A percentile compares a stretch with the other conserved stretches of the same genome.
phyloP scores from a whole-genome alignment of 2,329 filamentous ascomycete genomes.

The Penicillium sp. region DNA sequence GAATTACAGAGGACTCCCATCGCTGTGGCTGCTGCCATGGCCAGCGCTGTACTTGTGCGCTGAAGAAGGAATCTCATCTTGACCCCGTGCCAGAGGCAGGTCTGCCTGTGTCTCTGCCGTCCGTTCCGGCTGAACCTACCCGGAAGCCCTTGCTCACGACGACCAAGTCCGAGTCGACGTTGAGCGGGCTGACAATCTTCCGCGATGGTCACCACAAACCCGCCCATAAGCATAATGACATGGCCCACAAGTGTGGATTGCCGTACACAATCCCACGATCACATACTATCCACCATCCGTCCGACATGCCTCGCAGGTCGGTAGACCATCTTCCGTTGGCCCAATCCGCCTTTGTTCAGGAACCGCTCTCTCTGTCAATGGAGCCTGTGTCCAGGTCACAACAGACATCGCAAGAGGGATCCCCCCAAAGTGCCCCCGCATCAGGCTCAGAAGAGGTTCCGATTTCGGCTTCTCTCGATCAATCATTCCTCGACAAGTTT shows the following conservation, averaged over 20 bases:
- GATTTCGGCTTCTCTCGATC: conserved; percentile 29
- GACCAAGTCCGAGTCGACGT: conserved; percentile 59
- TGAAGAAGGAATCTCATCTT: conserved; percentile 58
- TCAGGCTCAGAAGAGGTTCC: conserved; percentile 27
- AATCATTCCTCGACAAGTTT: conserved; percentile 33
- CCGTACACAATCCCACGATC: conserved; percentile 63
- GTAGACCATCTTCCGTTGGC: conserved; percentile 52
- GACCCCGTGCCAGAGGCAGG: conserved; percentile 52
- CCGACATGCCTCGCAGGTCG: conserved; percentile 51
- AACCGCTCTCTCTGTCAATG: conserved; percentile 24
- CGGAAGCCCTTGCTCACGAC: conserved; percentile 58
- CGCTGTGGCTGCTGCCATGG: conserved; percentile 57
- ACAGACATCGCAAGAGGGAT: conserved; percentile 41
- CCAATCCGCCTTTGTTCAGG: conserved; percentile 32
- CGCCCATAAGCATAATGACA: conserved; percentile 64
- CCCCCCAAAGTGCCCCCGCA: conserved; percentile 41
- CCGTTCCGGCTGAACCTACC: conserved; percentile 45
- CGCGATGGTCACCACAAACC: conserved; percentile 66
- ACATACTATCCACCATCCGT: conserved; percentile 50
- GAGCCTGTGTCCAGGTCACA: conserved; percentile 15
- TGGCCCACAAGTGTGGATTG: conserved; percentile 61
- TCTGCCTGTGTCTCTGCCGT: conserved; percentile 40
- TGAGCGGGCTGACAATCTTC: conserved; percentile 55
- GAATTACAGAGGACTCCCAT: conserved; percentile 36
- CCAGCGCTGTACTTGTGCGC: conserved; percentile 60